phyloP scores from a whole-genome alignment of 257 asterid genomes.

The Nicotiana otophora region DNA sequence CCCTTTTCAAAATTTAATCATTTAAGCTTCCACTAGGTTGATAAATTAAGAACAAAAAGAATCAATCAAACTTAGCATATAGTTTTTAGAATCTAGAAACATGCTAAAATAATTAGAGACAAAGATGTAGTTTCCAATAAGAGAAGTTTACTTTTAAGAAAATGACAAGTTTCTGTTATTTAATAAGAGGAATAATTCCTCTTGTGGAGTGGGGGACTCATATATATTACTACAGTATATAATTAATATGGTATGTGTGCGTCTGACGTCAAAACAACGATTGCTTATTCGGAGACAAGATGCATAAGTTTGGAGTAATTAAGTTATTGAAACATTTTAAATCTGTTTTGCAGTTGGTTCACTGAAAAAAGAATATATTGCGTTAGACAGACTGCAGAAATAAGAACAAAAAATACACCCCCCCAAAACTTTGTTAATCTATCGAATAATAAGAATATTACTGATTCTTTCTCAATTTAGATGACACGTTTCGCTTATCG shows the following conservation, averaged over 20 bases:
- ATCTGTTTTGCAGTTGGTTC: background rate
- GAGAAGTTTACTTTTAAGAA: background rate
- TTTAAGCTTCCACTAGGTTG: background rate
- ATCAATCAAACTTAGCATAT: background rate
- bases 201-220: background rate
- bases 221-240: too few species aligned
- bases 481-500: too few species aligned
- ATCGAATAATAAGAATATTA: background rate
- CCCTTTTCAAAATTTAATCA: background rate
- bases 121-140: background rate
- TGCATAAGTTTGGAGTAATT: background rate
- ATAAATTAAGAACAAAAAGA: background rate
- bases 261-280: background rate
- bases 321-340: background rate
- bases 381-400: too few species aligned
- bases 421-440: background rate
- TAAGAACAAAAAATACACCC: too few species aligned
- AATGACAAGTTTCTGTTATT: background rate
- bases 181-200: background rate
- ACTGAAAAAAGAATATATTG: background rate
- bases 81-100: background rate
- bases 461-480: accelerated
- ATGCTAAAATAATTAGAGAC: background rate
- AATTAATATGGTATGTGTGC: background rate
- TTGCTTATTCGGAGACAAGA: background rate